A percentile compares a stretch with the other conserved stretches of the same genome.
These are phyloP conservation scores for Malus hybrid DNA, from an alignment of 331 rosid species.

Conservation along the genomic window DNA sequence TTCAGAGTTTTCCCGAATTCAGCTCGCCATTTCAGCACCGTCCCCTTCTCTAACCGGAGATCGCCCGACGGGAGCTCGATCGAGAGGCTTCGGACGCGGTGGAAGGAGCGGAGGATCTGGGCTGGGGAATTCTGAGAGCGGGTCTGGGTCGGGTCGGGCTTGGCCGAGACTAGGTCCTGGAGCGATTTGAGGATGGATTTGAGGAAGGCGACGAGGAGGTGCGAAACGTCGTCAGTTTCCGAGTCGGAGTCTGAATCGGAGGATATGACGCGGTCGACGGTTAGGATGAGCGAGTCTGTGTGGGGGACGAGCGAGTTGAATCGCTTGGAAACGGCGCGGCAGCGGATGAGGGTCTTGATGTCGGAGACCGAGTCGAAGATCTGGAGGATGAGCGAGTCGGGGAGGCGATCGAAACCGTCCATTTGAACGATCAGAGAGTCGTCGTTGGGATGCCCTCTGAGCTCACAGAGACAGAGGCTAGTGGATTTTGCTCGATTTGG, in stretches of 20 bases:
- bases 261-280: conserved; percentile 36
- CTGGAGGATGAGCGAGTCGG: conserved; percentile 33
- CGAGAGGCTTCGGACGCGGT: conserved; percentile 17
- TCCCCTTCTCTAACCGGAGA: conserved; percentile 16
- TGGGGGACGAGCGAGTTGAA: conserved; percentile 45
- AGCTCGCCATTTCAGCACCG: conserved; percentile 37
- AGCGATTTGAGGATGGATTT: conserved; percentile 25
- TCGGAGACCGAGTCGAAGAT: conserved; percentile 43
- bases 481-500: background rate
- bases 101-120: conserved; percentile 36
- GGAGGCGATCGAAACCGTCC: conserved; percentile 37
- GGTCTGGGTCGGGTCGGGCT: background rate
- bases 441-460: background rate
- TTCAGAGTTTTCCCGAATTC: conserved; percentile 26
- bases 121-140: conserved; percentile 19
- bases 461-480: background rate
- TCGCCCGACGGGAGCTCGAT: conserved; percentile 25
- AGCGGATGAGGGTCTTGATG: conserved; percentile 35
- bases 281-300: conserved; percentile 31
- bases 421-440: background rate
- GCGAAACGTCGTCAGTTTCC: background rate
- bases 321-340: conserved; percentile 32
- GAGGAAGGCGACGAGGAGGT: conserved; percentile 12
- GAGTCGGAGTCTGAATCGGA: conserved; percentile 16
- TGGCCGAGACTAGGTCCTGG: conserved; percentile 20